A percentile compares a stretch with the other conserved stretches of the same genome.
Evolutionary conservation across 2,329 filamentous ascomycete species (phyloP).

Genomic region (Paracoccidioides lutzii): DNA sequence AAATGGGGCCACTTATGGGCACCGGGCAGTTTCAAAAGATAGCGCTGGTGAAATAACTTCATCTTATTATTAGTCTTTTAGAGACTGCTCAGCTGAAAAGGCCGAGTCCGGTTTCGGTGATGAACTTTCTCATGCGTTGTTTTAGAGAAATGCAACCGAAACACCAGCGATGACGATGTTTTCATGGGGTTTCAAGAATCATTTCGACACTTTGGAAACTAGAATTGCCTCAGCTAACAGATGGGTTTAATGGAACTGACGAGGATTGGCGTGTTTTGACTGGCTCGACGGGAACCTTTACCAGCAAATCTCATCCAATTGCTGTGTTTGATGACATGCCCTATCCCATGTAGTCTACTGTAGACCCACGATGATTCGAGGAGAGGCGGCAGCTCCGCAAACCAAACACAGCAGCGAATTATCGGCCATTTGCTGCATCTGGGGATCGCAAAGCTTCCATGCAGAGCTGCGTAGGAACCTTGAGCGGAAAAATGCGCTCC

Average conservation of each 20-base stretch:
- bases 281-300: neutral
- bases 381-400: neutral
- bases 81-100: neutral
- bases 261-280: neutral
- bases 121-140: neutral
- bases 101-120: neutral
- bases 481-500: neutral
- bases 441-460: neutral
- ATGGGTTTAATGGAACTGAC: neutral
- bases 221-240: neutral
- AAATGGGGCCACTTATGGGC: neutral
- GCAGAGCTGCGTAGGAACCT: neutral
- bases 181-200: neutral
- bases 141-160: neutral
- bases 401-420: neutral
- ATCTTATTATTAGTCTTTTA: too few species aligned
- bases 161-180: neutral
- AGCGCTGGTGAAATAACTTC: neutral
- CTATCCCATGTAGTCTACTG: neutral
- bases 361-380: constrained; percentile 1
- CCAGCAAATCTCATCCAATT: neutral
- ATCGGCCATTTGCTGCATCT: neutral
- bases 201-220: neutral
- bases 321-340: neutral
- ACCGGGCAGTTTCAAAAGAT: neutral